Evolutionary conservation across 2,329 filamentous ascomycete species (phyloP).

Genomic region (Sporothrix schenckii): DNA sequence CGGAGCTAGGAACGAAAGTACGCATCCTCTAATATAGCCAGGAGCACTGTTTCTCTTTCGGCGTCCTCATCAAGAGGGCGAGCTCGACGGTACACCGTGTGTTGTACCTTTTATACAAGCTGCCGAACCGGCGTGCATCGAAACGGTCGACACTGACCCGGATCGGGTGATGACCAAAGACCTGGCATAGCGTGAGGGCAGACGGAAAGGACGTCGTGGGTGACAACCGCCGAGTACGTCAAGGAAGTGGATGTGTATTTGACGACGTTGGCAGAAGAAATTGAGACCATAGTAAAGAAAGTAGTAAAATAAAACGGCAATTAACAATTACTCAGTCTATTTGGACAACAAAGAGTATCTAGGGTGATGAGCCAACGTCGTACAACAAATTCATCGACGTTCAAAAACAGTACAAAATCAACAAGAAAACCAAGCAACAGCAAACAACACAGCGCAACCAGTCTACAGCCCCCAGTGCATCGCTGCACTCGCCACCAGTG

Average conservation of each 20-base stretch:
- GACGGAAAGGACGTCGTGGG: slow-evolving; percentile 79
- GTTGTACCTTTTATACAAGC: slow-evolving; percentile 87
- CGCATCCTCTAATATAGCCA: too few relatives aligned
- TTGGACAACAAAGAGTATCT: background rate
- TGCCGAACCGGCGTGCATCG: slow-evolving; percentile 88
- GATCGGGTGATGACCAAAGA: slow-evolving; percentile 99
- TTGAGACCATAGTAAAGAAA: background rate
- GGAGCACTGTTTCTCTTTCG: too few relatives aligned
- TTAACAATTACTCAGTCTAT: background rate
- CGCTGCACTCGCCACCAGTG: slow-evolving; percentile 4
- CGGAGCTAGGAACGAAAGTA: too few relatives aligned
- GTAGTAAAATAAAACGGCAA: background rate
- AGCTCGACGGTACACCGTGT: slow-evolving; percentile 87
- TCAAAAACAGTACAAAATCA: background rate
- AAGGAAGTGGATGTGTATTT: slow-evolving; percentile 66
- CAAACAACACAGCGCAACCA: background rate
- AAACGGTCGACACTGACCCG: slow-evolving; percentile 77
- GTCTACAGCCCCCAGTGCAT: slow-evolving; percentile 11
- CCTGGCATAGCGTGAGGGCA: slow-evolving; percentile 89
- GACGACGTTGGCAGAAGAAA: background rate
- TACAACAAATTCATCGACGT: background rate
- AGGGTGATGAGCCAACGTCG: too few relatives aligned
- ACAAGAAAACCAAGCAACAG: background rate
- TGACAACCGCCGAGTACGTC: slow-evolving; percentile 89
- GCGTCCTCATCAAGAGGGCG: slow-evolving; percentile 86